Evolutionary conservation across 257 asterid species (phyloP).

Genomic region (Vinca minor): DNA sequence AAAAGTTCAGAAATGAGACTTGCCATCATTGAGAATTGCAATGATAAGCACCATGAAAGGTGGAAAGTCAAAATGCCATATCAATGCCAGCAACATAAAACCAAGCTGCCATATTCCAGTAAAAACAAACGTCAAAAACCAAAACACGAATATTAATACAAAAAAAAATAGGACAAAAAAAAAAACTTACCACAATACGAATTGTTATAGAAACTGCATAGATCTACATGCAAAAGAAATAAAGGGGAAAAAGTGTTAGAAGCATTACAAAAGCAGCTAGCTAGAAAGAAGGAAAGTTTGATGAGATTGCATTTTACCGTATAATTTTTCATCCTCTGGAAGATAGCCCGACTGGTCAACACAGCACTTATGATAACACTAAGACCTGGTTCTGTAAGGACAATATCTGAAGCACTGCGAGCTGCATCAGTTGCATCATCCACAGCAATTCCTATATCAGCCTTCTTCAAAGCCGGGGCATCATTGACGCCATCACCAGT

Average conservation of each 20-base stretch:
- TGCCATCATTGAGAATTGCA: slow-evolving; percentile 88
- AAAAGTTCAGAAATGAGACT: slow-evolving; percentile 18
- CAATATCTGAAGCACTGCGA: slow-evolving; percentile 97
- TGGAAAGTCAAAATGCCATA: slow-evolving; percentile 93
- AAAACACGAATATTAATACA: not conserved
- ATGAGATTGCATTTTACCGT: slow-evolving; percentile 38
- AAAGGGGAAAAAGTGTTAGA: not conserved
- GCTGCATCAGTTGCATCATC: slow-evolving; percentile 99
- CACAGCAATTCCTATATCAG: slow-evolving; percentile 96
- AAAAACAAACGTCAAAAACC: not conserved
- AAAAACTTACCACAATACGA: slow-evolving; percentile 83
- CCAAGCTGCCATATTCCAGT: slow-evolving; percentile 67
- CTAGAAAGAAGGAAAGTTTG: too few species aligned
- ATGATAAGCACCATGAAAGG: slow-evolving; percentile 99
- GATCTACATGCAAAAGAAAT: slow-evolving; percentile 40
- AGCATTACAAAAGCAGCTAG: slow-evolving; percentile 1
- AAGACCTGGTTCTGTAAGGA: slow-evolving; percentile 95
- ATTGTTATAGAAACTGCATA: slow-evolving; percentile 97
- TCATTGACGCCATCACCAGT: slow-evolving; percentile 99
- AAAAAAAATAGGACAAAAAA: not conserved
- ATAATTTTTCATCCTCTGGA: slow-evolving; percentile 96
- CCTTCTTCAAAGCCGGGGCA: slow-evolving; percentile 96
- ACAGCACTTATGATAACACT: slow-evolving; percentile 99
- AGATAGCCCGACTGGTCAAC: slow-evolving; percentile 90
- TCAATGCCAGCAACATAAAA: slow-evolving; percentile 89